Percentiles rank a stretch among this genome's conserved stretches.
Evolutionary conservation across 2,329 filamentous ascomycete species (phyloP).

Genomic region (Microdochium paspali): DNA sequence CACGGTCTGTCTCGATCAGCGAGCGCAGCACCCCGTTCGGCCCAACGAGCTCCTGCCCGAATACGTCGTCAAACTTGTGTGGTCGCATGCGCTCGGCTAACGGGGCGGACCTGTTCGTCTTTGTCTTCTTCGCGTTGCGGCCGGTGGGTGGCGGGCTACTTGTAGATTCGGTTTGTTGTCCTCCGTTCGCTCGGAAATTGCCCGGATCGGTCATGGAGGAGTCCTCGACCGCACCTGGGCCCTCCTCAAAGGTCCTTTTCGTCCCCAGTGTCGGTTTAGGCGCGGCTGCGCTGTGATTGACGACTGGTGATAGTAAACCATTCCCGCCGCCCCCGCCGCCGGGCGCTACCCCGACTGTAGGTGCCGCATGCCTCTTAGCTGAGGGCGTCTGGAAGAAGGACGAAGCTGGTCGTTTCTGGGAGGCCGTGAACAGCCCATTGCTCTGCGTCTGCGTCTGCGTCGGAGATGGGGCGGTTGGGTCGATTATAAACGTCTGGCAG

Average conservation of each 20-base stretch:
- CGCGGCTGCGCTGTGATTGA: conserved; percentile 1
- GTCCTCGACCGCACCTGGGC: conserved; percentile 29
- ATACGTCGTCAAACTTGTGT: conserved; percentile 72
- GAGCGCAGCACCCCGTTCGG: conserved; percentile 73
- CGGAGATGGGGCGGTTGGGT: conserved; percentile 26
- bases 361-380: conserved; percentile 40
- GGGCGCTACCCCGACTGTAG: conserved; percentile 8
- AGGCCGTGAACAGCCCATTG: conserved; percentile 22
- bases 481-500: conserved; percentile 60
- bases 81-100: conserved; percentile 93
- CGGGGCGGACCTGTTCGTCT: conserved; percentile 65
- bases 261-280: conserved; percentile 25
- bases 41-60: conserved; percentile 85
- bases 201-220: conserved; percentile 13
- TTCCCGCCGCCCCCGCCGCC: not conserved
- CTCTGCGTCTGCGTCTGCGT: conserved; percentile 23
- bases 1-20: conserved; percentile 74
- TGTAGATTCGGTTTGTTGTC: conserved; percentile 15
- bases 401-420: conserved; percentile 45
- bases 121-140: conserved; percentile 52
- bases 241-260: conserved; percentile 46
- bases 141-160: conserved; percentile 10
- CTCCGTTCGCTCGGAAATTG: conserved; percentile 11
- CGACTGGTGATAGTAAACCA: not conserved
- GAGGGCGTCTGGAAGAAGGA: conserved; percentile 54